A percentile compares a stretch with the other conserved stretches of the same genome.
phyloP scores from a whole-genome alignment of 208 protist species.

The Crithidia fasciculata region DNA sequence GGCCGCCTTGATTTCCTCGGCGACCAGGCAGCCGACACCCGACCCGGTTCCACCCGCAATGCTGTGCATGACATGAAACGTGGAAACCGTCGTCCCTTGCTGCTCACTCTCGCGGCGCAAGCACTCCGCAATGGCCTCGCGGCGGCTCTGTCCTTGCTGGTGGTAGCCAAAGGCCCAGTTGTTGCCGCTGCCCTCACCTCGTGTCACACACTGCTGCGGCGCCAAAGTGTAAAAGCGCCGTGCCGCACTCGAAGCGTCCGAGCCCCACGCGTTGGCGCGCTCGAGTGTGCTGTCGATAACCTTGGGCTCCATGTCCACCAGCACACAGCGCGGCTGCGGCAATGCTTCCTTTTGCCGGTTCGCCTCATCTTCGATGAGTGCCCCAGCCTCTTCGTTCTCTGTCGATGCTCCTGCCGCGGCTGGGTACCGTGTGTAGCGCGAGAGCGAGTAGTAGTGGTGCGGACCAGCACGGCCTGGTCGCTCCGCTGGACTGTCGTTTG shows the following conservation, averaged over 20 bases:
- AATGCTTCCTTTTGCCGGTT: not conserved
- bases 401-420: too few relatives aligned
- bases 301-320: slow-evolving; percentile 93
- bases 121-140: slow-evolving; percentile 64
- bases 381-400: too few relatives aligned
- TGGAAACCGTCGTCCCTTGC: slow-evolving; percentile 52
- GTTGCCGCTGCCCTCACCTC: slow-evolving; percentile 83
- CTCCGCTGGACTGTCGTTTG: not conserved
- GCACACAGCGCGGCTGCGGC: slow-evolving; percentile 78
- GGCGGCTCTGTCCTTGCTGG: slow-evolving; percentile 58
- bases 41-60: slow-evolving; percentile 92
- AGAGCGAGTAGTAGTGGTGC: slow-evolving; percentile 33
- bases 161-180: slow-evolving; percentile 93
- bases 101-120: slow-evolving; percentile 80
- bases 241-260: not conserved
- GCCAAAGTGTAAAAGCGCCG: slow-evolving; percentile 47
- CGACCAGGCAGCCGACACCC: slow-evolving; percentile 83
- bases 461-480: not conserved
- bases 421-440: slow-evolving; percentile 10
- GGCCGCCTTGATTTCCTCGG: slow-evolving; percentile 66
- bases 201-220: slow-evolving; percentile 72
- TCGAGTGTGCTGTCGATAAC: slow-evolving; percentile 55
- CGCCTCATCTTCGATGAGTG: not conserved
- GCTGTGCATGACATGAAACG: slow-evolving; percentile 84
- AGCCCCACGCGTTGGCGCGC: slow-evolving; percentile 18